Evolutionary conservation across 176 grass and related monocot species (phyloP).

Genomic region (Oryza coarctata): DNA sequence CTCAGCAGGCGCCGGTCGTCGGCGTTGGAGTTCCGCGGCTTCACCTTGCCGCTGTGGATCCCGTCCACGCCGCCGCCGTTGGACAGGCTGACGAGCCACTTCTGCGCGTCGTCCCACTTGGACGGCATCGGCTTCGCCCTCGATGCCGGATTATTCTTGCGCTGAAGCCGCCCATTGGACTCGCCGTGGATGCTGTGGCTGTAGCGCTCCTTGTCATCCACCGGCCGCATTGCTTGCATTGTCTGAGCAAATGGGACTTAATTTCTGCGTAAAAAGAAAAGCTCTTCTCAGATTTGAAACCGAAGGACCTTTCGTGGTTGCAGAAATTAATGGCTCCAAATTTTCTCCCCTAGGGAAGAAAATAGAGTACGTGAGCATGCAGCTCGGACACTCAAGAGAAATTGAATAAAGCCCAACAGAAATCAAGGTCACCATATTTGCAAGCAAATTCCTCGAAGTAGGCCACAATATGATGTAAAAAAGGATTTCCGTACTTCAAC

Average conservation of each 20-base stretch:
- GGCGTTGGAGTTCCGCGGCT: constrained; percentile 78
- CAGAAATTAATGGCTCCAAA: background rate
- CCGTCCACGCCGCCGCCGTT: constrained; percentile 29
- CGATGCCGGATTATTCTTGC: constrained; percentile 40
- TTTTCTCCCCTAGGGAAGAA: background rate
- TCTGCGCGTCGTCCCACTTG: constrained; percentile 98
- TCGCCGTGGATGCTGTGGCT: constrained; percentile 32
- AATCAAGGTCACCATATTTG: background rate
- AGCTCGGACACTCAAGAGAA: background rate
- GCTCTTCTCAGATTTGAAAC: background rate
- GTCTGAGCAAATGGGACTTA: background rate
- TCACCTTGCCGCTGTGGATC: constrained; percentile 34
- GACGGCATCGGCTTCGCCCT: constrained; percentile 76
- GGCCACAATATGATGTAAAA: background rate
- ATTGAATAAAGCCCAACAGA: background rate
- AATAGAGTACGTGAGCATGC: background rate
- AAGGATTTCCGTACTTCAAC: background rate
- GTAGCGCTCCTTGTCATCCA: constrained; percentile 70
- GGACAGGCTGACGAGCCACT: constrained; percentile 80
- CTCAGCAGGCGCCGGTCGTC: constrained; percentile 69
- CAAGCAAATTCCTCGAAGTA: background rate
- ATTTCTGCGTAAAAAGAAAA: background rate
- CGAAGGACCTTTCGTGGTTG: background rate
- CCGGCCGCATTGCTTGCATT: constrained; percentile 35
- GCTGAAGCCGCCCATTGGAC: constrained; percentile 9